Base-by-base conservation (phyloP, 208 protist genomes). In the Acanthamoeba triangularis region DNA sequence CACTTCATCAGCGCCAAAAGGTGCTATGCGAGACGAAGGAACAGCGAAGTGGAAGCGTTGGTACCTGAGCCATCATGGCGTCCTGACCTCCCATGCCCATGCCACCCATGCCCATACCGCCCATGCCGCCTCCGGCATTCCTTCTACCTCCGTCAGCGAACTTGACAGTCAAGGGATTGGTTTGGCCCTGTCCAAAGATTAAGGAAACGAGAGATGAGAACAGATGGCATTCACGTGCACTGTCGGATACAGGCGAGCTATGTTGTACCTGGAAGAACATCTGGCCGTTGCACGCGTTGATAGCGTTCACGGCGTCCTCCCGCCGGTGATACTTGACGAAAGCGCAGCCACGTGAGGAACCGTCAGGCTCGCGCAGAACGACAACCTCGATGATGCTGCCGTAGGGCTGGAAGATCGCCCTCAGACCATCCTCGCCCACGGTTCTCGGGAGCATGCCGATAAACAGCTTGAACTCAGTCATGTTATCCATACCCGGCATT, bases 321-420 rank as follows among this genome's bases (percentile, higher is more conserved):
- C 95, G 91, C 1, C 63, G 88, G 4, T 91, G n/a, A 47, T 96
- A 98, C 49, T 92, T 95, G 37, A 98, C 94, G 90, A 98, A 98
- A 30, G 84, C 97, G 95, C 97, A 98, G 59, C 97, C 96, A 54
- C 97, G 98, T 54, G 91, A 96, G 28, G 82, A 61, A 28, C 96
- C 96, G 41, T 98, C 95, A 18, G 88, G 47, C n/a, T 76, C 67
- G 47, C 94, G 84, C 23, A 98, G 88, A 30, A 98, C 69, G 44
- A 78, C 93, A 35, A 95, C 91, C 61, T 96, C 95, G 6, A 88
- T 44, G 72, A 98, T 95, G 2, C 52, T 25, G 74, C 97, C 97
- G 90, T 97, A 98, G 59, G 91, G 54, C 20, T 47, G 65, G 90
- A 98, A 98, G 20, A 97, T 74, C 2, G 47, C 41, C 54, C 80